A percentile compares a stretch with the other conserved stretches of the same genome.
Conservation (phyloP, 140 eudicot genomes). For the Oenanthe javanica region DNA sequence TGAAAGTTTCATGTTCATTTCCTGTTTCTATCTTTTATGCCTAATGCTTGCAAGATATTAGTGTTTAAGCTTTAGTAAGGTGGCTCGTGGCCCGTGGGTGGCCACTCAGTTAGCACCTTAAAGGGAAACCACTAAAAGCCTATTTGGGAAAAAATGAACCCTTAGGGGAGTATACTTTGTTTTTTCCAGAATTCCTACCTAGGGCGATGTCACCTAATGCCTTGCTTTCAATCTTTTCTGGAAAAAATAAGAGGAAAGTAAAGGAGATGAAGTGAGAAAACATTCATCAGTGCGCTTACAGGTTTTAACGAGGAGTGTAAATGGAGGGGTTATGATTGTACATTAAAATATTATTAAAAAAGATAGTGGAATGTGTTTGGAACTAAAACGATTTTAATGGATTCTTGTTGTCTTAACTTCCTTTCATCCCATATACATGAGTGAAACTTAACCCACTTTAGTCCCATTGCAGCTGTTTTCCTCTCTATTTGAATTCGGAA, state of each 20-base stretch:
- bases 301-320: background rate
- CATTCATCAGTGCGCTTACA: background rate
- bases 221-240: background rate
- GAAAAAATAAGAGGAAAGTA: background rate
- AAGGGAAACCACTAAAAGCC: background rate
- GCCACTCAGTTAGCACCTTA: background rate
- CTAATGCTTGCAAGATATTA: background rate
- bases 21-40: background rate
- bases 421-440: background rate
- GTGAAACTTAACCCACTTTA: background rate
- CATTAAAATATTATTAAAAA: background rate
- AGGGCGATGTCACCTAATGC: background rate
- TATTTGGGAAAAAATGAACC: background rate
- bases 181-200: background rate
- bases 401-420: background rate
- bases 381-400: background rate
- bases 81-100: background rate
- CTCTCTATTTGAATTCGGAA: background rate
- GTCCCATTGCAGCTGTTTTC: background rate
- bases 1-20: background rate
- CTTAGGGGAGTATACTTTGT: background rate
- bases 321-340: background rate
- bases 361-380: background rate
- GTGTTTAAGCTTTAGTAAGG: background rate
- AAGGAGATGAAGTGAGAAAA: background rate